Base-by-base conservation (phyloP, 2,329 filamentous ascomycete genomes). In the Microsporum ferrugineum region DNA sequence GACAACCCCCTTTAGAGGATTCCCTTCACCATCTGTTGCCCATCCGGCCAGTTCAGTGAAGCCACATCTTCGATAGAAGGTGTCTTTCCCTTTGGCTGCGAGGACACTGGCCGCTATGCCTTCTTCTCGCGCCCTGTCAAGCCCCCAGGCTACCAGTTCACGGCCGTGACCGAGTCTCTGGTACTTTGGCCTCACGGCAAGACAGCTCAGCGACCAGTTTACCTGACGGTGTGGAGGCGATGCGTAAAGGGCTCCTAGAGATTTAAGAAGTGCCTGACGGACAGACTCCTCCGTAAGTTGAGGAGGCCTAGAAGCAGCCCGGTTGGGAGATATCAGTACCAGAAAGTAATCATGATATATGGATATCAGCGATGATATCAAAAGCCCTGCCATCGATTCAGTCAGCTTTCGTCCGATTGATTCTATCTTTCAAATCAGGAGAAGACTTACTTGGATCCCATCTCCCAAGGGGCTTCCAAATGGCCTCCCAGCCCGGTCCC, bases 81-180 rank as follows among this genome's bases (percentile, higher is more conserved):
- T 57, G 10, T 62, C 61, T 17, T 62, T 62, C 5, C 58, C 61
- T 23, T 60, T 60, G 23, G 61, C 57, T 49, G 41, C 57, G 39
- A 29, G 49, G 27, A 53, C 49, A 34, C 49, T 53, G 12, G 49
- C 49, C 6, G 67, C 68, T 36, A 68, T 45, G 33, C 61, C 59
- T 55, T 68, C 64, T n/a, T 56, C 55, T 29, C 60, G 51, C 14
- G 66, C 66, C 38, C 63, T 55, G 36, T 63, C 60, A 33, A 65
- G 58, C 8, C 68, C 65, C 63, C 66, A 65, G 49, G 61, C 55
- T 12, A 68, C 39, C 59, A 69, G 57, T 51, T 62, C 57, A 14
- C 58, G 61, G 2, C 68, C 68, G n/a, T 68, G 57, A 4, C 68
- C 68, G 33, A 61, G 65, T 10, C 68, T 59, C 17, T 69, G 66